phyloP scores from a whole-genome alignment of 352 stramenopile genomes.

The Pythium insidiosum region DNA sequence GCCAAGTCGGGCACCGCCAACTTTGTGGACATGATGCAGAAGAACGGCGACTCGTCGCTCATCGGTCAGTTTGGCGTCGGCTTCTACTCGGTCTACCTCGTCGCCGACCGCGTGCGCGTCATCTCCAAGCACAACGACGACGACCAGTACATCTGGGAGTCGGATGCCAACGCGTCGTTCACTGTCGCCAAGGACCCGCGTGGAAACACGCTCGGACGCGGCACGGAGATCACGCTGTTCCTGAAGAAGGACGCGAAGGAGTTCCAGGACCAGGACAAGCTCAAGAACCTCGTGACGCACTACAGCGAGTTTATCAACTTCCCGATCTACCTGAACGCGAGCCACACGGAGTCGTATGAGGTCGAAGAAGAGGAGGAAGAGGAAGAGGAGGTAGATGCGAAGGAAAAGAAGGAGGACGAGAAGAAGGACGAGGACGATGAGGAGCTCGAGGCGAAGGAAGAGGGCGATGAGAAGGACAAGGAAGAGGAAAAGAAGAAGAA shows the following conservation, averaged over 20 bases:
- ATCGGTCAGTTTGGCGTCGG: slow-evolving; percentile 99
- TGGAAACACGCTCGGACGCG: slow-evolving; percentile 93
- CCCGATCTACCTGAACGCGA: slow-evolving; percentile 97
- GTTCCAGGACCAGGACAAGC: slow-evolving; percentile 92
- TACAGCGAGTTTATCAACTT: slow-evolving; percentile 99
- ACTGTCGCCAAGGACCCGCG: slow-evolving; percentile 93
- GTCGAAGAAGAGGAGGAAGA: slow-evolving; percentile 74
- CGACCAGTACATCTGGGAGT: slow-evolving; percentile 98
- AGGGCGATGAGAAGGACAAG: slow-evolving; percentile 44
- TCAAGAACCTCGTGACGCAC: slow-evolving; percentile 93
- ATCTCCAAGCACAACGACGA: slow-evolving; percentile 97
- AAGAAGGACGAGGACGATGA: slow-evolving; percentile 39
- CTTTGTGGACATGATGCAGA: slow-evolving; percentile 96
- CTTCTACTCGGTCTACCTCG: slow-evolving; percentile 99
- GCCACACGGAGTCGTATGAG: slow-evolving; percentile 87
- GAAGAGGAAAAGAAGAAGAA: slow-evolving; percentile 69
- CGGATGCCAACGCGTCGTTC: slow-evolving; percentile 95
- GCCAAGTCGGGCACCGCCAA: slow-evolving; percentile 98
- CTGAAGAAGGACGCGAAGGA: slow-evolving; percentile 98
- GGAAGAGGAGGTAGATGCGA: slow-evolving; percentile 50
- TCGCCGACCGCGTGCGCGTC: slow-evolving; percentile 94
- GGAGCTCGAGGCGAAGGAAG: slow-evolving; percentile 78
- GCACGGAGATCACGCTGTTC: slow-evolving; percentile 98
- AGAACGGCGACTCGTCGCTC: slow-evolving; percentile 87
- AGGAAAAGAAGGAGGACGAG: slow-evolving; percentile 37